Percentiles rank a stretch among this genome's conserved stretches.
phyloP scores from a whole-genome alignment of 2,329 filamentous ascomycete species.

The Hypoxylon sp. region DNA sequence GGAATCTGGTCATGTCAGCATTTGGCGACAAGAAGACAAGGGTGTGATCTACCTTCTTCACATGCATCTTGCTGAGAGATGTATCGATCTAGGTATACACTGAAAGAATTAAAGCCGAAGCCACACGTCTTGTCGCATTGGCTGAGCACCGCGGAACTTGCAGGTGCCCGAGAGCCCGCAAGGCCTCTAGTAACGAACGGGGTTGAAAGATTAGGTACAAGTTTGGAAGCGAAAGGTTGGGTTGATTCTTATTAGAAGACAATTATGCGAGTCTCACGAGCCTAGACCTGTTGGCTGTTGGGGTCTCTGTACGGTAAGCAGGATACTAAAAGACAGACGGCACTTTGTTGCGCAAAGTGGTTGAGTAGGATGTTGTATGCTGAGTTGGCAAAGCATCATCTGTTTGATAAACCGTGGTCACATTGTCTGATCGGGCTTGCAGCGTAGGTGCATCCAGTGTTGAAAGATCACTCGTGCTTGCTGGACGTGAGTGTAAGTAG shows the following conservation, averaged over 20 bases:
- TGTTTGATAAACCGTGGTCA: slow-evolving; percentile 28
- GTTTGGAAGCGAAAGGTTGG: slow-evolving; percentile 4
- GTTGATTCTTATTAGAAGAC: slow-evolving; percentile 5
- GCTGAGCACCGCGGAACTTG: slow-evolving; percentile 27
- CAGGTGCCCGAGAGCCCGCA: slow-evolving; percentile 26
- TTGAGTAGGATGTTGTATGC: slow-evolving; percentile 16
- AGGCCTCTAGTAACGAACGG: slow-evolving; percentile 11
- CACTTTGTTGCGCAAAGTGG: slow-evolving; percentile 5
- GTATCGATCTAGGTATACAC: slow-evolving; percentile 15
- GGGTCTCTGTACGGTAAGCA: slow-evolving; percentile 17
- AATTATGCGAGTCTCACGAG: slow-evolving; percentile 7
- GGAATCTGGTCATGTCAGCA: slow-evolving; percentile 62
- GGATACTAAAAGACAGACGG: slow-evolving; percentile 12
- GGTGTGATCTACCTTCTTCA: slow-evolving; percentile 46
- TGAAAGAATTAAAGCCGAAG: slow-evolving; percentile 16
- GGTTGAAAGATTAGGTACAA: slow-evolving; percentile 3
- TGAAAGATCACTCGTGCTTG: slow-evolving; percentile 11
- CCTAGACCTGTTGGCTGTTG: slow-evolving; percentile 1
- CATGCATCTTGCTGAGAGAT: slow-evolving; percentile 44
- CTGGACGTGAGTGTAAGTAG: slow-evolving; percentile 8
- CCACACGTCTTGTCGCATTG: slow-evolving; percentile 41
- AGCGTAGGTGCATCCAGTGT: slow-evolving; percentile 25
- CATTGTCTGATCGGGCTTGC: slow-evolving; percentile 31
- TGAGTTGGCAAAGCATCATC: slow-evolving; percentile 38
- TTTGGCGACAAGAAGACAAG: slow-evolving; percentile 25